Evolutionary conservation across 2,329 filamentous ascomycete genomes (phyloP).

Genomic region (Massarina eburnea): DNA sequence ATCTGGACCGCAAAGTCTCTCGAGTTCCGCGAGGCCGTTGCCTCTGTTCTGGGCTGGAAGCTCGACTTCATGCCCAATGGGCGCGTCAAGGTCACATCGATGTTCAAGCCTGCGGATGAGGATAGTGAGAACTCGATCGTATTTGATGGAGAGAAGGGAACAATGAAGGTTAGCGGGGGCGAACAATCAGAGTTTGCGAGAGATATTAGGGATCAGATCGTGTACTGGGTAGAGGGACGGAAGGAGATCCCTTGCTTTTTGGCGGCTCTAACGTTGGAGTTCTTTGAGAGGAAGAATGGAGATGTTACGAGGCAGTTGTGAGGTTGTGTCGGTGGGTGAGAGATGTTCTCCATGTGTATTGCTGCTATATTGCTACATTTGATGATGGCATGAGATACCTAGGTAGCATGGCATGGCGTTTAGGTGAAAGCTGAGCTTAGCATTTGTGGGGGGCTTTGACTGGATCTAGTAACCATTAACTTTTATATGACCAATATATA

Average conservation of each 20-base stretch:
- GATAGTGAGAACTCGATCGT: constrained; percentile 64
- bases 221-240: constrained; percentile 94
- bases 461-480: background rate
- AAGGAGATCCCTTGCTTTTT: constrained; percentile 93
- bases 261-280: constrained; percentile 87
- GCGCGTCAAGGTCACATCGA: constrained; percentile 85
- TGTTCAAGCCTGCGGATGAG: constrained; percentile 73
- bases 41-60: constrained; percentile 88
- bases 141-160: constrained; percentile 90
- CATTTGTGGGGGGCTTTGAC: background rate
- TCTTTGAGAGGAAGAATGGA: constrained; percentile 69
- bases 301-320: constrained; percentile 7
- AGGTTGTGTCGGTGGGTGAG: background rate
- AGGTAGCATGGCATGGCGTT: background rate
- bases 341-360: too few species aligned
- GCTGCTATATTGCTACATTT: too few species aligned
- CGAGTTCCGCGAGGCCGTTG: constrained; percentile 95
- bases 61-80: constrained; percentile 97
- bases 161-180: constrained; percentile 96
- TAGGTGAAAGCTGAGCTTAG: background rate
- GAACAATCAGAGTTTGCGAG: constrained; percentile 82
- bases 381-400: background rate
- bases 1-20: constrained; percentile 89
- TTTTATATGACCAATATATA: too few species aligned
- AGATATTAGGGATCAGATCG: constrained; percentile 82